Conservation (phyloP, 305 asterid genomes). For the Fraxinus sp. region DNA sequence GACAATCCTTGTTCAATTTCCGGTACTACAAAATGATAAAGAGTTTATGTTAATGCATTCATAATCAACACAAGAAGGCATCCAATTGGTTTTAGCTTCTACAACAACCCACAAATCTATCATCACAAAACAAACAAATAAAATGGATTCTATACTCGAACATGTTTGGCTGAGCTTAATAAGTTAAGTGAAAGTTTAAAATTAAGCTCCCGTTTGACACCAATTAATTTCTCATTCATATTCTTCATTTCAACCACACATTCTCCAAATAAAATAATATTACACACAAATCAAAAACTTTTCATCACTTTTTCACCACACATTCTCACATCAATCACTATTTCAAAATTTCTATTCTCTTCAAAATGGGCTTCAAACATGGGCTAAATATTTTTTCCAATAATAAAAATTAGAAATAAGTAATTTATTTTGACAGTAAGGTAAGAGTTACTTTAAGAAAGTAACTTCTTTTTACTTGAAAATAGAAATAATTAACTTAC, state of each 20-base stretch:
- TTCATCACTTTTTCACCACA: too few species aligned
- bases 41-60: background rate
- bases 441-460: background rate
- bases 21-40: constrained; percentile 59
- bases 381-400: background rate
- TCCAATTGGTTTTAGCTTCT: background rate
- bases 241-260: too few species aligned
- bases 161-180: background rate
- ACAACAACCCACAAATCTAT: background rate
- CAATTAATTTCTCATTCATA: too few species aligned
- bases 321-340: too few species aligned
- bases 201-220: too few species aligned
- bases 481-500: background rate
- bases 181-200: background rate
- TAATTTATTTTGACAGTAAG: background rate
- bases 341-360: too few species aligned
- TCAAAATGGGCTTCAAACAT: too few species aligned
- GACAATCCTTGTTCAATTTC: constrained; percentile 98
- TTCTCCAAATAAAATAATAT: too few species aligned
- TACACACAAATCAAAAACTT: too few species aligned
- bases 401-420: background rate
- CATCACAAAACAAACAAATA: background rate
- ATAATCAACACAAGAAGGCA: background rate
- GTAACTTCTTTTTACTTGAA: background rate
- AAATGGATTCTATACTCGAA: background rate